Conservation (phyloP, 2,329 filamentous ascomycete genomes). For the Neofusicoccum laricinum region DNA sequence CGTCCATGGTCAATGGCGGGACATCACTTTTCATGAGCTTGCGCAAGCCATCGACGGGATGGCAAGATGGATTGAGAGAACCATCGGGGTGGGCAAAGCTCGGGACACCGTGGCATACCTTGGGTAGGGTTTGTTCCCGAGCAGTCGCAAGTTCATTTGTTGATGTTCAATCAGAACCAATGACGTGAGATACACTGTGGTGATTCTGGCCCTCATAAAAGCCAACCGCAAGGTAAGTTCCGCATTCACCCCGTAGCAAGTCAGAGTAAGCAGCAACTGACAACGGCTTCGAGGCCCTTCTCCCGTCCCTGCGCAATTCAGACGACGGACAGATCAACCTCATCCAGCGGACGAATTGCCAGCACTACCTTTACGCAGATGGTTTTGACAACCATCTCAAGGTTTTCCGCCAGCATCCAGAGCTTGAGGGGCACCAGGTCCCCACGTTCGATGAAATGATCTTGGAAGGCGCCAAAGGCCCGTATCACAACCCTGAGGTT, state of each 20-base stretch:
- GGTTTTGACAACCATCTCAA: conserved; percentile 13
- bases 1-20: conserved; percentile 8
- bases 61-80: conserved; percentile 15
- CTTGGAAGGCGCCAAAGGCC: background rate
- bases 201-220: conserved; percentile 14
- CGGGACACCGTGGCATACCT: conserved; percentile 16
- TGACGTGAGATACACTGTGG: conserved; percentile 11
- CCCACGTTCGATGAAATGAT: conserved; percentile 14
- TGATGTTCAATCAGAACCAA: background rate
- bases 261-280: background rate
- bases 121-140: background rate
- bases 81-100: conserved; percentile 1
- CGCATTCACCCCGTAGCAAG: background rate
- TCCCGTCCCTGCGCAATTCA: conserved; percentile 15
- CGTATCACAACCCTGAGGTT: background rate
- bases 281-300: background rate
- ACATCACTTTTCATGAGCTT: conserved; percentile 12
- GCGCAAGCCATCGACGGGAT: background rate
- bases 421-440: background rate
- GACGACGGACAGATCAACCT: conserved; percentile 15
- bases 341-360: background rate
- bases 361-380: conserved; percentile 5
- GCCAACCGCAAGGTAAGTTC: conserved; percentile 9
- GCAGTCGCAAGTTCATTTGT: background rate
- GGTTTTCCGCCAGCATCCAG: background rate